Evolutionary conservation across 2,329 filamentous ascomycete species (phyloP), one percentile per base, ranked within the genome.

Genomic region (Fusarium sp.): DNA sequence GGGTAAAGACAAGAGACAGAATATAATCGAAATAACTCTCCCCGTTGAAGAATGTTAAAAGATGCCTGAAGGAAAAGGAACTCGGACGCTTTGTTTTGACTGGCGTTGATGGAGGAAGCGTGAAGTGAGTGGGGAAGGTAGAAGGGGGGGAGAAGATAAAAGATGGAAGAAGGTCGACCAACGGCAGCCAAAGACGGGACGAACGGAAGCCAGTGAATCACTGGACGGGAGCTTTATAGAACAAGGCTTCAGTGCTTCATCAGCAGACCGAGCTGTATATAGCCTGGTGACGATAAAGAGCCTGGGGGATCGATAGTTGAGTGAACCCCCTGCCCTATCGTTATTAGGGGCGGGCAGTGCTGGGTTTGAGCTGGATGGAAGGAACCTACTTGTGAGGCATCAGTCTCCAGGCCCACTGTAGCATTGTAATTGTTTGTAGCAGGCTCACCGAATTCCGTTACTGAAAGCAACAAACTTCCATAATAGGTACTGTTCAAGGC

Each of bases 101-200:
- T 41, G 20, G 51, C 37, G 44, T 7, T 54, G 39, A 30, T 39
- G 32, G 37, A 67, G 22, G 24, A 41, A 54, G 28, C 52, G 43
- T 39, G 49, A 46, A 28, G 22, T 26, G 37, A 28, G 40, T 39
- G 28, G 45, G 33, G 37, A 20, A 44, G 32, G 51, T 7, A 13
- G 33, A 32, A 20, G 39, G 32, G 51, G 11, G 15, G n/a, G 20
- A 26, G 43, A 64, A 53, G 20, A 49, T 22, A 26, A 33, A 64
- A 53, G 20, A 52, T 22, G 20, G 47, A 13, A 41, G 33, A 58
- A 45, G 35, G 35, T 17, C 17, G 39, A 13, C 51, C 47, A 43
- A 45, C 48, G 49, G 19, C 20, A 20, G 20, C n/a, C 17, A 39
- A 26, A 33, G 24, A 37, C 17, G 37, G 44, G 24, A 55, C 37